phyloP scores from a whole-genome alignment of 169 alveolate genomes.

The Plasmodium coatneyi region DNA sequence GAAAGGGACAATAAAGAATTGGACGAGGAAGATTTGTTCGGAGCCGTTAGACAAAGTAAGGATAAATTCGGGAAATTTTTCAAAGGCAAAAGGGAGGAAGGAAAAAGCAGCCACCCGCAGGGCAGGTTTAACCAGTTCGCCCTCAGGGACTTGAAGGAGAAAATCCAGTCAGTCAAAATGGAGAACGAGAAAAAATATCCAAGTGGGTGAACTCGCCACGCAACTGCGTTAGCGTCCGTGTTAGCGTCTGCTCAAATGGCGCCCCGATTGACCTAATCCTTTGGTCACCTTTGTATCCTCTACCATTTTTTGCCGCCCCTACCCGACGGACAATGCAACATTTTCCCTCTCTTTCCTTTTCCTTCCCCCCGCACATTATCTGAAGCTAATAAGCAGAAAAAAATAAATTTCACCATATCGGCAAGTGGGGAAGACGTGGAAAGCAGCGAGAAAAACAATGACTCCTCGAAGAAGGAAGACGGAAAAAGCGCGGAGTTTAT shows the following conservation, averaged over 20 bases:
- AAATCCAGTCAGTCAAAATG: constrained; percentile 53
- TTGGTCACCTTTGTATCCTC: neutral
- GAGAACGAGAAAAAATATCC: constrained; percentile 71
- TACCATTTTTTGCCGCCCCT: neutral
- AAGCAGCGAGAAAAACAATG: constrained; percentile 36
- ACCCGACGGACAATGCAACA: neutral
- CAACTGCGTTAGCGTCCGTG: neutral
- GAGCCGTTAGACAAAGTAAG: constrained; percentile 60
- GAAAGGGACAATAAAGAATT: constrained; percentile 76
- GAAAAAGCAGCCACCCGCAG: constrained; percentile 16
- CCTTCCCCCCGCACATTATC: neutral
- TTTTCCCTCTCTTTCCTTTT: neutral
- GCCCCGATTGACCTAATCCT: neutral
- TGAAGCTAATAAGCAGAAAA: constrained; percentile 45
- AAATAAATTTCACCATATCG: constrained; percentile 49
- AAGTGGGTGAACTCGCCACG: constrained; percentile 6
- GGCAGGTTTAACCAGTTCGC: constrained; percentile 20
- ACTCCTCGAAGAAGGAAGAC: constrained; percentile 23
- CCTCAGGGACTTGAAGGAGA: constrained; percentile 63
- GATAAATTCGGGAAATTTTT: constrained; percentile 19
- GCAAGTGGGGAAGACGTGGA: constrained; percentile 44
- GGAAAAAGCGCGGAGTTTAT: constrained; percentile 30
- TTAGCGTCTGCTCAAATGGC: neutral
- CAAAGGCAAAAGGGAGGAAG: constrained; percentile 60
- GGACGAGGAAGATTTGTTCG: constrained; percentile 81